Evolutionary conservation across 2,329 filamentous ascomycete species (phyloP).

Genomic region (Trichoderma sp.): DNA sequence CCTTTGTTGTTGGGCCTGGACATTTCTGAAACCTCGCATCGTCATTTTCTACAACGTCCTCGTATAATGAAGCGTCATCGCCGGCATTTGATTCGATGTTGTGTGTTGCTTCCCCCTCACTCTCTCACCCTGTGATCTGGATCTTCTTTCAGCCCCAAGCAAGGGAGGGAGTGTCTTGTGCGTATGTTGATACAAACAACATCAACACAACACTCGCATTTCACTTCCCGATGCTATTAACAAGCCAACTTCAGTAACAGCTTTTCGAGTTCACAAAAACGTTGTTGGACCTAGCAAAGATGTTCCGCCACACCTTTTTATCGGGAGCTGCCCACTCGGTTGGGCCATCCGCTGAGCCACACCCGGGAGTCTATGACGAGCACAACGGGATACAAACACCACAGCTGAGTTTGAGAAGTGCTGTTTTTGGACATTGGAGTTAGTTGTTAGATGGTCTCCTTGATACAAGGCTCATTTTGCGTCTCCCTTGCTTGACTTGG

Average conservation of each 20-base stretch:
- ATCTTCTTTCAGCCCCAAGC: background rate
- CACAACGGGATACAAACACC: background rate
- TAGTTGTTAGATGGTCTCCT: background rate
- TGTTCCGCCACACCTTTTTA: background rate
- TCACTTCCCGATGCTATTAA: background rate
- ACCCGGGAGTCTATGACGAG: background rate
- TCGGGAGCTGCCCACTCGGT: background rate
- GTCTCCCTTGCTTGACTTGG: background rate
- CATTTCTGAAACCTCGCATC: background rate
- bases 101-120: background rate
- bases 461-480: background rate
- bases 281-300: background rate
- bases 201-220: background rate
- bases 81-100: background rate
- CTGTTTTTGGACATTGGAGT: background rate
- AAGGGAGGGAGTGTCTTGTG: too few relatives aligned
- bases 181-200: background rate
- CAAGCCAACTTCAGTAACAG: background rate
- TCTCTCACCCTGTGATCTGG: background rate
- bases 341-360: background rate
- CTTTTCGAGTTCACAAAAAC: background rate
- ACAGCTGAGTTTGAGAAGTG: background rate
- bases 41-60: background rate
- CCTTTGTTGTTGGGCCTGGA: background rate
- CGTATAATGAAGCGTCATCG: background rate